These are phyloP conservation scores for Penicillium paradoxum DNA, from an alignment of 495 filamentous ascomycete genomes.

Conservation along the genomic window DNA sequence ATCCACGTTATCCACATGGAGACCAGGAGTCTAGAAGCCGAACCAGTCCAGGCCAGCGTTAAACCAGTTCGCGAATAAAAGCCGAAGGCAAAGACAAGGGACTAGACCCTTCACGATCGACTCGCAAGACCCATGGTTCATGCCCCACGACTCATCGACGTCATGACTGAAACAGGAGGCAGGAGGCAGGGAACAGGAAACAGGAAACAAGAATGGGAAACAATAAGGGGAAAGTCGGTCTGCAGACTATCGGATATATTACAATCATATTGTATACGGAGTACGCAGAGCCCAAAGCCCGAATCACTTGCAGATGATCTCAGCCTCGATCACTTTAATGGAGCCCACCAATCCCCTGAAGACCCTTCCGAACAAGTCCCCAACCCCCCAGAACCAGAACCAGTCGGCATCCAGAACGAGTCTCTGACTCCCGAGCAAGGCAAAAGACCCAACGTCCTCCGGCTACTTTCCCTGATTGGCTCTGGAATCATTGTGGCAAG, in stretches of 20 bases:
- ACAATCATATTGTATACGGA: neutral
- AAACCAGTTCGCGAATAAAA: too few relatives aligned
- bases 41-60: constrained; percentile 5
- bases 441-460: too few relatives aligned
- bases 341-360: neutral
- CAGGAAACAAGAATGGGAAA: too few relatives aligned
- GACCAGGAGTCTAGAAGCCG: neutral
- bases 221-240: neutral
- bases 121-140: constrained; percentile 2
- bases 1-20: constrained; percentile 14
- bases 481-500: too few relatives aligned
- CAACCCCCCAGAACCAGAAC: neutral
- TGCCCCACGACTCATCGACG: neutral
- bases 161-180: constrained; percentile 2
- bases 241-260: neutral
- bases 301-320: neutral
- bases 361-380: neutral
- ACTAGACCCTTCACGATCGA: neutral
- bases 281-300: too few relatives aligned
- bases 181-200: too few relatives aligned
- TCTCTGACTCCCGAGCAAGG: constrained; percentile 10
- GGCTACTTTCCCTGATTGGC: constrained; percentile 1
- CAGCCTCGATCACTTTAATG: neutral
- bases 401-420: constrained; percentile 22
- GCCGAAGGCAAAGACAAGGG: neutral